Evolutionary conservation across 495 filamentous ascomycete species (phyloP), one percentile per base, ranked within the genome.

Genomic region (Podospora pseudopauciseta): DNA sequence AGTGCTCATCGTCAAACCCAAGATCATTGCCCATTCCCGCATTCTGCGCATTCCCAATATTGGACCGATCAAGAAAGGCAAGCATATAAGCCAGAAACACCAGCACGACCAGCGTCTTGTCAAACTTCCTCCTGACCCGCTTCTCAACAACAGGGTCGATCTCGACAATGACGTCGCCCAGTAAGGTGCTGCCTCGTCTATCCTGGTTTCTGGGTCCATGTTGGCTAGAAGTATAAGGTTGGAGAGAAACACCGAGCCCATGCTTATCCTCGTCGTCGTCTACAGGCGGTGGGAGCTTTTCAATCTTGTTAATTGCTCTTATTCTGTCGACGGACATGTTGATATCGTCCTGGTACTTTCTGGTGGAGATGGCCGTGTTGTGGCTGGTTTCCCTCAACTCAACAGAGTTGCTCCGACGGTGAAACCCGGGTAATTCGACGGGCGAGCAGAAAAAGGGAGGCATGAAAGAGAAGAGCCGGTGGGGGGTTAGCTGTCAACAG

Each of bases 11-110:
- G 27, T 76, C 73, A 23, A 84, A 77, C 11, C 77, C 74, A 55
- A 84, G 71, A 53, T 80, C 78, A 60, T 76, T 72, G 64, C 75
- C 67, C 80, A 84, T 82, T 27, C 83, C 83, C 0, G 82, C 83
- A 18, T 76, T 88, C 71, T 86, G 81, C 0, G 88, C 89, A 84
- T 91, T 92, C 64, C 89, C 88, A 64, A 76, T 87, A 67, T 91
- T 92, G 39, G 87, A 90, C 59, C 90, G 84, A 71, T 92, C 90
- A 13, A 92, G 79, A 67, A 88, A 89, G 5, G 89, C 79, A 34
- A 91, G 79, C 4, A 91, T 39, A 27, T 65, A 61, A 32, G 59
- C 26, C 26, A 26, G 32, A 61, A 61, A 61, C 27, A 61, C 23
- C 9, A 61, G 26, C 23, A 32, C 23, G 0, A 61, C 30, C 13